phyloP scores from a whole-genome alignment of 148 eudicot species.

The Polygonum aviculare region DNA sequence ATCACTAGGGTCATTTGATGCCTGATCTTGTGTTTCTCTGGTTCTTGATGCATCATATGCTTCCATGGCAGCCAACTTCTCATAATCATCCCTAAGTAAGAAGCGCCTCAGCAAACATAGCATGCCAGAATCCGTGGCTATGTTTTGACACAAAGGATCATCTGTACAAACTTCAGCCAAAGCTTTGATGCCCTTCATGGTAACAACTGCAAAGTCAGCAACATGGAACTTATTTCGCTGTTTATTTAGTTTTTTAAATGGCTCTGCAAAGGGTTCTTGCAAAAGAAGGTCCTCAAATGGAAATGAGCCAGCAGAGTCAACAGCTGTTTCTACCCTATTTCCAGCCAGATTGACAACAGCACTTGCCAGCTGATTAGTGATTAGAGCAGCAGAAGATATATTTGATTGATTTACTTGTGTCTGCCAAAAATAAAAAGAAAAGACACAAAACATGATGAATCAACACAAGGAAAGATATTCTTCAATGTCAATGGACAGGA shows the following conservation, averaged over 20 bases:
- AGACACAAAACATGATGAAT: background rate
- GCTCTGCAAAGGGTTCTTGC: conserved; percentile 76
- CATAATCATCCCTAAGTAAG: conserved; percentile 86
- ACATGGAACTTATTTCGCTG: conserved; percentile 59
- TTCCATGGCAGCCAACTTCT: conserved; percentile 88
- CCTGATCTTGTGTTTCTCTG: conserved; percentile 50
- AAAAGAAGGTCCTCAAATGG: conserved; percentile 71
- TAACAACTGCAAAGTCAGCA: conserved; percentile 86
- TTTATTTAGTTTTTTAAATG: conserved; percentile 60
- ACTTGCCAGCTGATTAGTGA: conserved; percentile 61
- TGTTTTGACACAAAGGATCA: conserved; percentile 52
- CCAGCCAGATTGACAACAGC: conserved; percentile 79
- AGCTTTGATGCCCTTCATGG: conserved; percentile 89
- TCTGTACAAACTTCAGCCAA: conserved; percentile 85
- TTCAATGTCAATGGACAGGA: background rate
- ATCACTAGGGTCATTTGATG: conserved; percentile 35
- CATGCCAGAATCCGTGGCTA: conserved; percentile 69
- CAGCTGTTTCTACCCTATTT: conserved; percentile 47
- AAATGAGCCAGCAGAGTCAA: conserved; percentile 39
- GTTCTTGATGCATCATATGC: conserved; percentile 92
- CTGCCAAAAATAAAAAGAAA: conserved; percentile 36
- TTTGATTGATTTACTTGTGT: conserved; percentile 80
- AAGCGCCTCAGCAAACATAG: conserved; percentile 76
- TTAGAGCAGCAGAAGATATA: conserved; percentile 51
- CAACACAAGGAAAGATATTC: background rate